Evolutionary conservation across 2,329 filamentous ascomycete species (phyloP).

Genomic region (Talaromyces piceae): DNA sequence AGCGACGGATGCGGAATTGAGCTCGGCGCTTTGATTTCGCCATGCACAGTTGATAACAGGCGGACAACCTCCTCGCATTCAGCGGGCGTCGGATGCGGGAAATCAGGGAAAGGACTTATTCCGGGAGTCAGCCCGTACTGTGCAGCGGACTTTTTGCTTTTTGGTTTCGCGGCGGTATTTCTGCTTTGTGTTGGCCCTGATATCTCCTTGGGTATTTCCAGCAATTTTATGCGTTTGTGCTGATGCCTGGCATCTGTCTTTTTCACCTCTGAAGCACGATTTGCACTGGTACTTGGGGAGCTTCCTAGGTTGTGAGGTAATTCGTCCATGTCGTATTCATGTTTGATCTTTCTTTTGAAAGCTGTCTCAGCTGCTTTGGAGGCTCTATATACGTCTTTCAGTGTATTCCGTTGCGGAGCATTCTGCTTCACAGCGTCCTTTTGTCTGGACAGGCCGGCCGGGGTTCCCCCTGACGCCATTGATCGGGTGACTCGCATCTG

Average conservation of each 20-base stretch:
- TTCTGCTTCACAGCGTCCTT: slow-evolving; percentile 36
- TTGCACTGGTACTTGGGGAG: neutral
- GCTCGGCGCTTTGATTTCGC: slow-evolving; percentile 56
- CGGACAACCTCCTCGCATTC: slow-evolving; percentile 63
- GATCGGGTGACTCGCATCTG: slow-evolving; percentile 21
- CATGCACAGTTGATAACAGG: slow-evolving; percentile 60
- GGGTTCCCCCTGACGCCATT: slow-evolving; percentile 14
- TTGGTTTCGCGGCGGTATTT: slow-evolving; percentile 5
- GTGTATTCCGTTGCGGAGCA: slow-evolving; percentile 19
- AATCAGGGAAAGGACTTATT: slow-evolving; percentile 59
- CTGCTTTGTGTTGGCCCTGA: neutral
- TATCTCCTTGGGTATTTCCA: neutral
- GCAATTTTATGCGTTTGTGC: slow-evolving; percentile 9
- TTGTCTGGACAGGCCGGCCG: slow-evolving; percentile 20
- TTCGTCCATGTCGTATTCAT: slow-evolving; percentile 30
- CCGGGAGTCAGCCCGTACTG: slow-evolving; percentile 50
- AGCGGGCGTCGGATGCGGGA: slow-evolving; percentile 55
- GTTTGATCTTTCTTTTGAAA: slow-evolving; percentile 20
- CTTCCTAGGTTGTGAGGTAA: slow-evolving; percentile 52
- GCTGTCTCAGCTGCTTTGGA: slow-evolving; percentile 17
- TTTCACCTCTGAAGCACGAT: neutral
- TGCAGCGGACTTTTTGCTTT: slow-evolving; percentile 26
- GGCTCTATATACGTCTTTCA: slow-evolving; percentile 1
- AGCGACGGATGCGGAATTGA: slow-evolving; percentile 63
- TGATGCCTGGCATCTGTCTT: neutral